Conservation (phyloP, 2,329 filamentous ascomycete genomes). For the Exophiala phaeomuriformis region DNA sequence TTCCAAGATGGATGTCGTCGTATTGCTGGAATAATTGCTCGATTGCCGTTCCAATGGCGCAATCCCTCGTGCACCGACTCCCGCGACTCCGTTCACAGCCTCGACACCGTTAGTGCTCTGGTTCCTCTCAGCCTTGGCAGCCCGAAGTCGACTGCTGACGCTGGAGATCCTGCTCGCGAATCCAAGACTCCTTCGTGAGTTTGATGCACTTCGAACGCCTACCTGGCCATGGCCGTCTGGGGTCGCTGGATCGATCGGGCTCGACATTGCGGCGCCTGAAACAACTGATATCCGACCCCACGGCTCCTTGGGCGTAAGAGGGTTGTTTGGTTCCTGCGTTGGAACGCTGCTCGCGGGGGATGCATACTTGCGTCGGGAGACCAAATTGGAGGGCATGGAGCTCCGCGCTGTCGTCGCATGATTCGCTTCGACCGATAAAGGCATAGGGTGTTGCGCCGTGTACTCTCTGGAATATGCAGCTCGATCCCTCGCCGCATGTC, state of each 20-base stretch:
- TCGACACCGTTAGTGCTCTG: background rate
- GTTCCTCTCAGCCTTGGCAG: conserved; percentile 21
- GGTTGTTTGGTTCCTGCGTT: conserved; percentile 10
- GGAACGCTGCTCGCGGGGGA: conserved; percentile 11
- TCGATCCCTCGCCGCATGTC: conserved; percentile 32
- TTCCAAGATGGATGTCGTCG: conserved; percentile 7
- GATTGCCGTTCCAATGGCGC: conserved; percentile 18
- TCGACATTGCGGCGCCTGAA: conserved; percentile 11
- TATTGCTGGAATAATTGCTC: conserved; percentile 20
- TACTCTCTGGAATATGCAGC: conserved; percentile 29
- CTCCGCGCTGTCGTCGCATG: conserved; percentile 13
- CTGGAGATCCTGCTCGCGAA: conserved; percentile 25
- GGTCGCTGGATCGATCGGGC: conserved; percentile 16
- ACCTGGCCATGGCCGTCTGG: conserved; percentile 17
- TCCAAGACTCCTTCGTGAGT: conserved; percentile 22
- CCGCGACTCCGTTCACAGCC: background rate
- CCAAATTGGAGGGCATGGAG: conserved; percentile 21
- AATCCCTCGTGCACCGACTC: conserved; percentile 9
- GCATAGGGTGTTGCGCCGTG: conserved; percentile 30
- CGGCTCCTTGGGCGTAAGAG: conserved; percentile 17
- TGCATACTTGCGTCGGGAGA: conserved; percentile 23
- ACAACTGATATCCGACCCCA: conserved; percentile 26
- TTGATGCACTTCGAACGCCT: conserved; percentile 1
- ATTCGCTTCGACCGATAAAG: conserved; percentile 12
- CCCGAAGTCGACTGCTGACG: conserved; percentile 24